Evolutionary conservation across 805 yeast species (phyloP).

Genomic region (Ogataea philodendri): DNA sequence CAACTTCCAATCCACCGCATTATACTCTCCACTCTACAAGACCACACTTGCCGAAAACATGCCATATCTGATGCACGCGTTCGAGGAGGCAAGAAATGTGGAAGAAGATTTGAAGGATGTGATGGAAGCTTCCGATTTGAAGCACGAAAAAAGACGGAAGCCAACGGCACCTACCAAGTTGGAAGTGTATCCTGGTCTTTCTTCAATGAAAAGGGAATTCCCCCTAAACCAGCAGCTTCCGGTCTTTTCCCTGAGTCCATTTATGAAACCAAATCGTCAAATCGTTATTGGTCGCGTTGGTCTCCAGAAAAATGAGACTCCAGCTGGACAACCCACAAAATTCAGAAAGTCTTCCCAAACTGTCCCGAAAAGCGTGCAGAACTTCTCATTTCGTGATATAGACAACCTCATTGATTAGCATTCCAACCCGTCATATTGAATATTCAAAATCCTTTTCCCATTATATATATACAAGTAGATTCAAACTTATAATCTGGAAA

Average conservation of each 20-base stretch:
- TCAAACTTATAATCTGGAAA: slow-evolving; percentile 5
- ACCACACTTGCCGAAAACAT: slow-evolving; percentile 61
- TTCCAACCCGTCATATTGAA: no score
- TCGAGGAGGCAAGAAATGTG: slow-evolving; percentile 57
- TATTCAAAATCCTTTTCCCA: slow-evolving; percentile 2
- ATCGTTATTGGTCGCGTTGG: not conserved
- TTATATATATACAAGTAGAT: slow-evolving; percentile 3
- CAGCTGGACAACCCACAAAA: not conserved
- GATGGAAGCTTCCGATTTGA: slow-evolving; percentile 11
- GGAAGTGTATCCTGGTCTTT: no score
- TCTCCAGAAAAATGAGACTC: not conserved
- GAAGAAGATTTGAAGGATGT: slow-evolving; percentile 45
- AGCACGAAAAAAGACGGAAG: slow-evolving; percentile 4
- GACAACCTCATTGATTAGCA: slow-evolving; percentile 22
- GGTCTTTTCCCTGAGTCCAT: slow-evolving; percentile 4
- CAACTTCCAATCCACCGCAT: not conserved
- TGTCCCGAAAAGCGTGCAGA: no score
- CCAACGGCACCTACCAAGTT: not conserved
- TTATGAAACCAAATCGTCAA: slow-evolving; percentile 1
- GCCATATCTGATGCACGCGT: slow-evolving; percentile 65
- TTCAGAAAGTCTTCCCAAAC: slow-evolving; percentile 8
- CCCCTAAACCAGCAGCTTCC: no score
- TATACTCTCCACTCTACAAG: slow-evolving; percentile 38
- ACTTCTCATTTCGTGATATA: slow-evolving; percentile 25
- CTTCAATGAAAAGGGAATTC: no score